Percentiles rank a stretch among this genome's conserved stretches.
These are phyloP conservation scores for Tetrapisispora namnaoensis DNA, from an alignment of 805 yeast species.

Conservation along the genomic window DNA sequence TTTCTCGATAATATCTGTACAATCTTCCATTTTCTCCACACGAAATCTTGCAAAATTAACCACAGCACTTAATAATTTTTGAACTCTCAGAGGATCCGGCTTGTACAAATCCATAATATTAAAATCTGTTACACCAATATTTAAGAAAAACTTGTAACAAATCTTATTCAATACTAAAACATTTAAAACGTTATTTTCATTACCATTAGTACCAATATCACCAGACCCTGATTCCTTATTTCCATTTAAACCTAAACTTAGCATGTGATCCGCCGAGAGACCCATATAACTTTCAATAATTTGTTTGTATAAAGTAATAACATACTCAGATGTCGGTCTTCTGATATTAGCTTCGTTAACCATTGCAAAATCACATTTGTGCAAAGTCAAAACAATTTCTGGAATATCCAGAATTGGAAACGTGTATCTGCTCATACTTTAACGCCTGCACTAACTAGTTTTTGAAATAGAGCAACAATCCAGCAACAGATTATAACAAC, in stretches of 20 bases:
- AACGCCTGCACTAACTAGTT: no score
- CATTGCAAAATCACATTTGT: conserved; percentile 46
- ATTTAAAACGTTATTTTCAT: conserved; percentile 29
- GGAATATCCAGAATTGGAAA: conserved; percentile 54
- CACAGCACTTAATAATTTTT: conserved; percentile 67
- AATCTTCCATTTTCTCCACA: conserved; percentile 63
- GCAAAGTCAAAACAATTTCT: conserved; percentile 50
- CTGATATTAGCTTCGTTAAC: conserved; percentile 50
- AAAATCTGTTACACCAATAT: conserved; percentile 73
- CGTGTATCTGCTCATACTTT: conserved; percentile 33
- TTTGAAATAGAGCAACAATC: no score
- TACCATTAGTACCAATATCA: conserved; percentile 14
- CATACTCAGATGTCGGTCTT: conserved; percentile 49
- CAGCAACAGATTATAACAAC: no score
- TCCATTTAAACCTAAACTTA: conserved; percentile 21
- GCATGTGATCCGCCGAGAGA: conserved; percentile 17
- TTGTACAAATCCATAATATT: conserved; percentile 60
- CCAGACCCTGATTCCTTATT: conserved; percentile 6
- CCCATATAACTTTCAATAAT: conserved; percentile 54
- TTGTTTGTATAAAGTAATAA: conserved; percentile 48
- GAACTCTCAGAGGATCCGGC: conserved; percentile 62
- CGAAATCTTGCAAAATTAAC: conserved; percentile 79
- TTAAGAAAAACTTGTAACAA: conserved; percentile 51
- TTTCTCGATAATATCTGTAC: conserved; percentile 49
- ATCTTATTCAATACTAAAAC: conserved; percentile 50